Evolutionary conservation across 2,329 filamentous ascomycete genomes (phyloP).

Genomic region (Calonectria ilicicola): DNA sequence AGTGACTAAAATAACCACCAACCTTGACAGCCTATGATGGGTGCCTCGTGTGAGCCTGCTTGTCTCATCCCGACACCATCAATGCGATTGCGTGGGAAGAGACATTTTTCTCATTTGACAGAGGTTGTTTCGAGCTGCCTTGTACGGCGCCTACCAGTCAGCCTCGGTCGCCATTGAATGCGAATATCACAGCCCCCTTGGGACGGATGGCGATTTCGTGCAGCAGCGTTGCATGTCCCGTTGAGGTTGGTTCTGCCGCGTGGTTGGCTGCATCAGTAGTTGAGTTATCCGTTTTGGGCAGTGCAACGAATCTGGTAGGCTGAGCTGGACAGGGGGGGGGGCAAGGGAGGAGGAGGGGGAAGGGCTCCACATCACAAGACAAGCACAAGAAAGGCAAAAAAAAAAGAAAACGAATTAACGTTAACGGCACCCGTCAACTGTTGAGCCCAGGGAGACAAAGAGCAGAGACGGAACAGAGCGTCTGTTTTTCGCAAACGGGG

Average conservation of each 20-base stretch:
- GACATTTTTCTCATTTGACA: conserved; percentile 5
- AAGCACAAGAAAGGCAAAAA: background rate
- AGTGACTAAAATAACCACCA: background rate
- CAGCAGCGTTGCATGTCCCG: background rate
- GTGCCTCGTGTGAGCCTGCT: conserved; percentile 12
- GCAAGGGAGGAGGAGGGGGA: background rate
- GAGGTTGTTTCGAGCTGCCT: conserved; percentile 1
- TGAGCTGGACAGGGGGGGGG: conserved; percentile 6
- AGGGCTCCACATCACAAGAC: background rate
- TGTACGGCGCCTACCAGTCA: conserved; percentile 25
- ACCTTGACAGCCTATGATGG: background rate
- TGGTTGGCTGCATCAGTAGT: background rate
- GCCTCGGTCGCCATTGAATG: conserved; percentile 18
- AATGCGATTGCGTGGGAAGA: background rate
- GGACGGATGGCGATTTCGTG: conserved; percentile 1
- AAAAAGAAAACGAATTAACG: background rate
- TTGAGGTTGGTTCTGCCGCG: background rate
- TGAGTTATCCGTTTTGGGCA: conserved; percentile 24
- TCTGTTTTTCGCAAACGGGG: background rate
- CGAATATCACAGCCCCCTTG: conserved; percentile 2
- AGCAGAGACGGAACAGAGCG: background rate
- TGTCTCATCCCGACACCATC: conserved; percentile 19
- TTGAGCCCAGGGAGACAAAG: background rate
- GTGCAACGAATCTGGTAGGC: conserved; percentile 33
- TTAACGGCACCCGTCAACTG: background rate